These are phyloP conservation scores for Mrakia gelida DNA, from an alignment of 768 basidiomycete species.

Conservation along the genomic window DNA sequence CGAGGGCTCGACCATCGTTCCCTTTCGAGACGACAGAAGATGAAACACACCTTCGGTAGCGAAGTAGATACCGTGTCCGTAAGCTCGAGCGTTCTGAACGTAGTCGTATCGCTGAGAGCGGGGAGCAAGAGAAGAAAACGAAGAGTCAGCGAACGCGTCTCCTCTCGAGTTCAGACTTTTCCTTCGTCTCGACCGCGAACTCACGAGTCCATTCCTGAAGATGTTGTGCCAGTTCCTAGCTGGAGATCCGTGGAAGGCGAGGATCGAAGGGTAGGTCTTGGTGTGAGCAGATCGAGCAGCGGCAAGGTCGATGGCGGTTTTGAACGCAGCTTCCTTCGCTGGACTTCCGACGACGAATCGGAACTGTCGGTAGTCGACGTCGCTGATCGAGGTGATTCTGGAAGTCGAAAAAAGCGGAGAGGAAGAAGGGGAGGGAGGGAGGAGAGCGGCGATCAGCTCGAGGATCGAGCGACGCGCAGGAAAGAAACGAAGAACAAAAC, in stretches of 20 bases:
- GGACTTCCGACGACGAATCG: constrained; percentile 67
- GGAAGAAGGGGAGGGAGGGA: not conserved
- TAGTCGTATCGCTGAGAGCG: constrained; percentile 52
- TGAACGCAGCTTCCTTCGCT: constrained; percentile 65
- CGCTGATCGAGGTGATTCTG: constrained; percentile 46
- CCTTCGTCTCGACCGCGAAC: not conserved
- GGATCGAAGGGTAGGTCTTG: constrained; percentile 47
- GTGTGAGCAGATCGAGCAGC: constrained; percentile 48
- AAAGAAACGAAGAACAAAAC: not conserved
- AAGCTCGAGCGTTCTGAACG: constrained; percentile 58
- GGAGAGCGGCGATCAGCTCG: no score
- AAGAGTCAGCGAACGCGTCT: not conserved
- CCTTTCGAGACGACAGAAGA: no score
- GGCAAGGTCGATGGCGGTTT: constrained; percentile 49
- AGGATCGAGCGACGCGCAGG: no score
- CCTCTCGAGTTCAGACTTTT: not conserved
- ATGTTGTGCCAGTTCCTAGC: constrained; percentile 69
- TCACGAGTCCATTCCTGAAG: constrained; percentile 60
- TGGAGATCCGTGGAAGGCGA: constrained; percentile 67
- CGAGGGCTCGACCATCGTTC: no score
- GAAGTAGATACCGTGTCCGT: constrained; percentile 67
- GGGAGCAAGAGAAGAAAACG: not conserved
- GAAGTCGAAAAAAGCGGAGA: no score
- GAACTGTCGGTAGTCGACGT: constrained; percentile 60
- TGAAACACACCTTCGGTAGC: constrained; percentile 53